Evolutionary conservation across 768 basidiomycete species (phyloP).

Genomic region (Suillus discolor): DNA sequence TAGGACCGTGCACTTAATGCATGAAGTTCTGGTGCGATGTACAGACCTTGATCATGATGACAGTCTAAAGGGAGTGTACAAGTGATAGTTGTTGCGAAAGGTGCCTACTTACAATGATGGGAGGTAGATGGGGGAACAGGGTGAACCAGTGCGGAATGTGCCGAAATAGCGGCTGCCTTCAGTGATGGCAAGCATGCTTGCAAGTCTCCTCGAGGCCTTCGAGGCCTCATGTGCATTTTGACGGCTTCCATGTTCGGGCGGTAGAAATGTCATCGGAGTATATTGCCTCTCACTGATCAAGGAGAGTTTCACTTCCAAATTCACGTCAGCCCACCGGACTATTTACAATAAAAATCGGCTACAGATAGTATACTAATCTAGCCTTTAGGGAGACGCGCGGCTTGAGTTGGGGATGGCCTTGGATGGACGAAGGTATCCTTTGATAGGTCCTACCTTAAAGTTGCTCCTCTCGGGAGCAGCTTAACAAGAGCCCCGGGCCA

Average conservation of each 20-base stretch:
- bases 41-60: constrained; percentile 47
- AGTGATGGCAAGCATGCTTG: neutral
- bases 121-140: constrained; percentile 19
- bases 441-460: neutral
- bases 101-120: constrained; percentile 9
- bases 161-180: constrained; percentile 19
- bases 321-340: neutral
- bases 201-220: neutral
- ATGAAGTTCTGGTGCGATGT: neutral
- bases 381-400: neutral
- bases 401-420: constrained; percentile 1
- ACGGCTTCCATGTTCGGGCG: neutral
- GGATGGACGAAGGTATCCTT: constrained; percentile 5
- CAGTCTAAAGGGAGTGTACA: constrained; percentile 8
- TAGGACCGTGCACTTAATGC: constrained; percentile 12
- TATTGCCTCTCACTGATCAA: neutral
- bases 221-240: neutral
- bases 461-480: neutral
- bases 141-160: constrained; percentile 29
- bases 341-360: neutral
- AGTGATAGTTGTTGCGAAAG: constrained; percentile 18
- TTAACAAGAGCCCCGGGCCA: neutral
- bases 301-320: neutral
- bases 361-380: neutral
- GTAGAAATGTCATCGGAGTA: neutral